A percentile compares a stretch with the other conserved stretches of the same genome.
Evolutionary conservation across 164 flowering plant genomes (phyloP).

Genomic region (Chloranthus sessilifolius): DNA sequence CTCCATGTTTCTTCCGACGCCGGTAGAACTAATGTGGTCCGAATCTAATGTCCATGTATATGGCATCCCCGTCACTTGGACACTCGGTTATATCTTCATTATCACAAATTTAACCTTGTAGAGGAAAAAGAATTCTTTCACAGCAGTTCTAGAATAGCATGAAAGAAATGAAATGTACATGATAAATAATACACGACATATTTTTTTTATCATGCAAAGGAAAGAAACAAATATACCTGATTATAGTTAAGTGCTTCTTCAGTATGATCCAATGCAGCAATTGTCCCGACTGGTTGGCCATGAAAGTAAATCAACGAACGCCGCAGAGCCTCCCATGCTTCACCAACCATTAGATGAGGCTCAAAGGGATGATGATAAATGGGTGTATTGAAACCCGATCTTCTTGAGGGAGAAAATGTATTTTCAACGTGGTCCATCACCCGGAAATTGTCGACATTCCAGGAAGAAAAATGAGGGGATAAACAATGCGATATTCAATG

Average conservation of each 20-base stretch:
- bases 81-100: too few species aligned
- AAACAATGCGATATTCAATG: constrained; percentile 10
- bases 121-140: too few species aligned
- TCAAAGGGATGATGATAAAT: constrained; percentile 27
- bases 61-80: too few species aligned
- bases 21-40: too few species aligned
- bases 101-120: too few species aligned
- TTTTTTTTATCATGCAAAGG: neutral
- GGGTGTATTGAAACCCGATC: constrained; percentile 43
- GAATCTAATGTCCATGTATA: too few species aligned
- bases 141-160: neutral
- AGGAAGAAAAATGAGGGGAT: constrained; percentile 23
- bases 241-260: constrained; percentile 81
- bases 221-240: constrained; percentile 41
- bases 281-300: constrained; percentile 77
- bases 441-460: constrained; percentile 25
- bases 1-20: too few species aligned
- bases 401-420: constrained; percentile 31
- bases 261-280: constrained; percentile 64
- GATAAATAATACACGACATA: neutral
- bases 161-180: neutral
- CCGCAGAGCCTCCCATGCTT: constrained; percentile 73
- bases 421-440: constrained; percentile 26
- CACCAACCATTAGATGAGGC: constrained; percentile 54
- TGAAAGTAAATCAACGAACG: constrained; percentile 62